Evolutionary conservation across 2,329 filamentous ascomycete genomes (phyloP), one percentile per base, ranked within the genome.

Genomic region (Cladosporium sp.): DNA sequence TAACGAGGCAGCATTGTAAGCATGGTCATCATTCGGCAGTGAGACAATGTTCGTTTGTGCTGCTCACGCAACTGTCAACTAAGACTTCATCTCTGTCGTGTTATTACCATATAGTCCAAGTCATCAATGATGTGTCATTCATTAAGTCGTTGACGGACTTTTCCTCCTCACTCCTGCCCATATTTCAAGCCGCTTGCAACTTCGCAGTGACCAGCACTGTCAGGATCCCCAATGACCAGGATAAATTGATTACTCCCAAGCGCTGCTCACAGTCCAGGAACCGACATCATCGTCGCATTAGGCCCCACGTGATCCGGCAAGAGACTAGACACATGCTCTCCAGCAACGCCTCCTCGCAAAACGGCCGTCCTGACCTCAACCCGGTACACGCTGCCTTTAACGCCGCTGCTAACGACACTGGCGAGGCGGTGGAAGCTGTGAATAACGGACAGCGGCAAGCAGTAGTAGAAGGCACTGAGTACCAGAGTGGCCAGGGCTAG

Each of bases 401-500:
- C 21, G n/a, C n/a, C 11, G 21, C 1, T 26, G 32, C 34, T 5
- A 21, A 36, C 0, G 32, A 26, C 15, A 21, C 54, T 11, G 6
- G 30, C 54, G 2, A 58, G 11, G 5, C 30, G 24, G 54, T 32
- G 36, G 7, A 28, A 36, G 15, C 21, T 24, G 12, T 60, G 21
- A 28, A 77, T 74, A 26, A 81, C 79, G 68, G 59, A 49, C 5
- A 26, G 8, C 15, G 60, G 51, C 38, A 70, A 63, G 66, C 64
- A 71, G 65, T 69, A 74, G 59, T 69, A 71, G 21, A 73, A 26
- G 8, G 51, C 24, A 21, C 49, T 55, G 34, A 64, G 21, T 18
- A 64, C 3, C 14, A 74, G 34, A 15, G 54, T 65, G 34, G 71
- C 58, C 38, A 71, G 26, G 24, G 67, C 65, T 15, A 74, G 49